Evolutionary conservation across 2,329 filamentous ascomycete species (phyloP).

Genomic region (Westerdykella aurantiaca): DNA sequence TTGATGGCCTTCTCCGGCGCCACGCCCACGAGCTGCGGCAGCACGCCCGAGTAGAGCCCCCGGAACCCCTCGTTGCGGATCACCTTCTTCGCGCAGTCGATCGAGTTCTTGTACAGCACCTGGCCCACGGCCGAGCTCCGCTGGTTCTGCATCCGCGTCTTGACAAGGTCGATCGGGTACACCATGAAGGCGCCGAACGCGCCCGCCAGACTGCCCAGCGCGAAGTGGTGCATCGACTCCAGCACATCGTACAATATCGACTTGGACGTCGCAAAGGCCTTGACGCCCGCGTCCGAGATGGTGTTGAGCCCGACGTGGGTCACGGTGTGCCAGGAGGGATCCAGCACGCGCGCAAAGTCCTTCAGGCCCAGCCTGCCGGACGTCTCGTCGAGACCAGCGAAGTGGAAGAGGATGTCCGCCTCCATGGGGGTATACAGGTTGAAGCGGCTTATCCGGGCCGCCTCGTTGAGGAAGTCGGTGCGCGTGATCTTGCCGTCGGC

Average conservation of each 20-base stretch:
- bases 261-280: constrained; percentile 52
- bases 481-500: constrained; percentile 88
- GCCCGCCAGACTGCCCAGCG: constrained; percentile 80
- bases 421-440: constrained; percentile 98
- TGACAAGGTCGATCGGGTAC: constrained; percentile 96
- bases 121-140: constrained; percentile 72
- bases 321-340: constrained; percentile 78
- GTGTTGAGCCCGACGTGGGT: constrained; percentile 50
- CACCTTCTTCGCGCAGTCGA: constrained; percentile 93
- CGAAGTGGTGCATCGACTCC: constrained; percentile 85
- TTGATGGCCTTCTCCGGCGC: constrained; percentile 99
- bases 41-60: constrained; percentile 87
- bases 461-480: constrained; percentile 90
- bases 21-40: constrained; percentile 93
- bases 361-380: constrained; percentile 74
- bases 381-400: constrained; percentile 85
- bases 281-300: constrained; percentile 43
- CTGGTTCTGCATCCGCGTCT: constrained; percentile 98
- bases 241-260: constrained; percentile 59
- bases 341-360: constrained; percentile 93
- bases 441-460: constrained; percentile 84
- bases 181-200: constrained; percentile 99
- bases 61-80: constrained; percentile 84
- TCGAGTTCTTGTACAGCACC: constrained; percentile 90
- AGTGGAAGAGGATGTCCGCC: constrained; percentile 97